These are phyloP conservation scores for Corymbia citriodora DNA, from an alignment of 441 rosid genomes.

Conservation along the genomic window DNA sequence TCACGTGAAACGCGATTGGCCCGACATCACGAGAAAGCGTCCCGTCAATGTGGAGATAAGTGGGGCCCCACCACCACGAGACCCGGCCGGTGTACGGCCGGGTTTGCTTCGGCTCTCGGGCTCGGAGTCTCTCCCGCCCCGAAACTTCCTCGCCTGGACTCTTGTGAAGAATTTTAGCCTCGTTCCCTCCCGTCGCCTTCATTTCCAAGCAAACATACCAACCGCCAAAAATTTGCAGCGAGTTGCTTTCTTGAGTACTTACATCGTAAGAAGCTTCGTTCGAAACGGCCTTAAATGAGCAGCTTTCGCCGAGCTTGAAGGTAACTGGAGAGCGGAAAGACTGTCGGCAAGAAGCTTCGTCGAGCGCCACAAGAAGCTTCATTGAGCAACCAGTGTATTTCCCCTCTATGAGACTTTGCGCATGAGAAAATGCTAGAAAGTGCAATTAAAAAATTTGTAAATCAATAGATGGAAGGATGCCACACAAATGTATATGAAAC, in stretches of 20 bases:
- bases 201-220: background rate
- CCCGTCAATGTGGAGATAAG: background rate
- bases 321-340: background rate
- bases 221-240: background rate
- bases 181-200: background rate
- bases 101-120: background rate
- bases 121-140: background rate
- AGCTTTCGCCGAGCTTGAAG: background rate
- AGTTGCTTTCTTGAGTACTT: background rate
- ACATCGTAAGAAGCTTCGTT: background rate
- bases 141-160: background rate
- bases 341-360: background rate
- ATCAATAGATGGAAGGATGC: too few relatives aligned
- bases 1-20: background rate
- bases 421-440: too few relatives aligned
- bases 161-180: background rate
- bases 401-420: too few relatives aligned
- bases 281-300: background rate
- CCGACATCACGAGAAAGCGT: background rate
- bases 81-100: background rate
- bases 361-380: too few relatives aligned
- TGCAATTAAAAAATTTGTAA: too few relatives aligned
- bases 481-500: too few relatives aligned
- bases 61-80: background rate
- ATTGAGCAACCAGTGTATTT: too few relatives aligned